Evolutionary conservation across 768 basidiomycete genomes (phyloP).

Genomic region (Pisolithus albus): DNA sequence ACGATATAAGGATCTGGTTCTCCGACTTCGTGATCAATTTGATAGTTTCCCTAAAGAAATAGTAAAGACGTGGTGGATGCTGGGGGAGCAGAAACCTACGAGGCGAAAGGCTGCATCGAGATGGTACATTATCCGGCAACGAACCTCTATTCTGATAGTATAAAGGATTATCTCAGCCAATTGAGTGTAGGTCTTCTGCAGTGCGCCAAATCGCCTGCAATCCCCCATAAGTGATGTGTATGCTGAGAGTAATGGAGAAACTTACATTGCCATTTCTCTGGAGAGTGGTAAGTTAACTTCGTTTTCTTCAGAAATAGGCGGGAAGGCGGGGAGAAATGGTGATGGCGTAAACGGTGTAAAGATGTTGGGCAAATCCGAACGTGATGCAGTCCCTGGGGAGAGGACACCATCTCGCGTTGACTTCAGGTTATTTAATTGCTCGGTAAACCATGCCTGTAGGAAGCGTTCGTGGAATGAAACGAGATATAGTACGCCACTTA

Average conservation of each 20-base stretch:
- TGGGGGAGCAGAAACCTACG: slow-evolving; percentile 34
- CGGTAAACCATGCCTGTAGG: slow-evolving; percentile 76
- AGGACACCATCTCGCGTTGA: slow-evolving; percentile 42
- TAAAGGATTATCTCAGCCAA: slow-evolving; percentile 81
- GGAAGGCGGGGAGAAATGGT: slow-evolving; percentile 38
- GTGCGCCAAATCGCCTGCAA: slow-evolving; percentile 79
- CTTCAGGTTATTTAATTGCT: slow-evolving; percentile 63
- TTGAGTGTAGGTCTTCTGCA: slow-evolving; percentile 86
- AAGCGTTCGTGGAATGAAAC: slow-evolving; percentile 1
- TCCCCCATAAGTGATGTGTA: slow-evolving; percentile 4
- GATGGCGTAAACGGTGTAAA: slow-evolving; percentile 38
- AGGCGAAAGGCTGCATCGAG: slow-evolving; percentile 73
- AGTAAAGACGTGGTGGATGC: slow-evolving; percentile 4
- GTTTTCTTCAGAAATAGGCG: slow-evolving; percentile 35
- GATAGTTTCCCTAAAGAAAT: slow-evolving; percentile 68
- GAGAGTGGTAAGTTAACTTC: slow-evolving; percentile 71
- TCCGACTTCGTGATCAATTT: slow-evolving; percentile 71
- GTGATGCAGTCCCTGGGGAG: slow-evolving; percentile 41
- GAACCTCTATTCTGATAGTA: slow-evolving; percentile 81
- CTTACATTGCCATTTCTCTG: slow-evolving; percentile 83
- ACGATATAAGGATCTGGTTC: slow-evolving; percentile 88
- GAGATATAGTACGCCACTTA: slow-evolving; percentile 33
- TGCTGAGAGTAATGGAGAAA: slow-evolving; percentile 4
- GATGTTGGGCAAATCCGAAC: slow-evolving; percentile 42
- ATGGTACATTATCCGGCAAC: slow-evolving; percentile 78